Conservation (phyloP, 225 moss, liverwort and hornwort species). For the Pseudisothecium myosuroides region DNA sequence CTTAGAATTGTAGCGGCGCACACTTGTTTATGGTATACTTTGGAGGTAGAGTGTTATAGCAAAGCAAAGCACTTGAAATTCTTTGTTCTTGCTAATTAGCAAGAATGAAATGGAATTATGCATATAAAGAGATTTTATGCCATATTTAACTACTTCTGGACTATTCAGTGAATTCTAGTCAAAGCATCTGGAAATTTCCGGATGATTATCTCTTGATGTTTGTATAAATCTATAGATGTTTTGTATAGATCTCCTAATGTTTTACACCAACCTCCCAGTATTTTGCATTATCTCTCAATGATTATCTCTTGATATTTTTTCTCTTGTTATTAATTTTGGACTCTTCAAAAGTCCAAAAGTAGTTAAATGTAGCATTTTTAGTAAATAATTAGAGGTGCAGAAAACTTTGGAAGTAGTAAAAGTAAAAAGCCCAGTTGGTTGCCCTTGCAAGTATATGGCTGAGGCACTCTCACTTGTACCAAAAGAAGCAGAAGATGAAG, state of each 20-base stretch:
- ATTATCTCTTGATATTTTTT: too few species aligned
- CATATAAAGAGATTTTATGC: neutral
- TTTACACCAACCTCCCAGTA: too few species aligned
- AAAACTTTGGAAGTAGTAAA: neutral
- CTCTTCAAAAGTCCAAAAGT: too few species aligned
- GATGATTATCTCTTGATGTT: too few species aligned
- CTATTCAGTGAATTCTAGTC: too few species aligned
- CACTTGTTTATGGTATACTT: neutral
- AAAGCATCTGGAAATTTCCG: too few species aligned
- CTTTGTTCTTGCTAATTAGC: neutral
- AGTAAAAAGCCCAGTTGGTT: rapidly evolving
- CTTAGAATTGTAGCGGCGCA: rapidly evolving
- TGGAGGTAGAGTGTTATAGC: neutral
- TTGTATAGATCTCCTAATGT: too few species aligned
- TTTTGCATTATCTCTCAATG: too few species aligned
- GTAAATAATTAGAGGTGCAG: neutral
- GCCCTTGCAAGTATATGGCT: neutral
- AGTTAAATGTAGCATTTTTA: too few species aligned
- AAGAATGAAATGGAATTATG: neutral
- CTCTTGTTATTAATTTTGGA: too few species aligned
- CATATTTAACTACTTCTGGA: too few species aligned
- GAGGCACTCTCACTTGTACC: neutral
- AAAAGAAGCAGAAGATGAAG: neutral
- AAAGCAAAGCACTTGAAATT: neutral
- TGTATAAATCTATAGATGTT: too few species aligned